Evolutionary conservation across 2,329 filamentous ascomycete genomes (phyloP), one percentile per base, ranked within the genome.

Genomic region (Daldinia eschscholtzii): DNA sequence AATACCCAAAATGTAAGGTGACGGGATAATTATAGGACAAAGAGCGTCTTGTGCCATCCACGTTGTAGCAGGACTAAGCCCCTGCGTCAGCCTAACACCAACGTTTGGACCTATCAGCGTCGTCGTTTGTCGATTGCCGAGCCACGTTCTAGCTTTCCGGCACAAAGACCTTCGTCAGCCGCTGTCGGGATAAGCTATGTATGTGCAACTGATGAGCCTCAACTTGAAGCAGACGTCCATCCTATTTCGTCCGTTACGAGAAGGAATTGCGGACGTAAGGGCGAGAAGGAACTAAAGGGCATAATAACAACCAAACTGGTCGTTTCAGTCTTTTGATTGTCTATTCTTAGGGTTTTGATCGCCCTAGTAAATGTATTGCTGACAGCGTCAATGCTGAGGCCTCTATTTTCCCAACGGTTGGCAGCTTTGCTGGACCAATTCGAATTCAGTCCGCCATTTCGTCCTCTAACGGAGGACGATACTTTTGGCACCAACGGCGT

Each of bases 401-500:
- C 12, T 56, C 18, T 46, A 55, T 41, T 66, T 26, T 33, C 33
- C 23, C 33, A 33, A 37, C 46, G 57, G 50, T 67, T 65, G 61
- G 60, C 4, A 60, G 52, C 39, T 61, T 58, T 57, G 46, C 56
- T 50, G 23, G 30, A 23, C 61, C 42, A 35, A 52, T 37, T 59
- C 52, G 18, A 20, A 39, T 15, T 57, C 37, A 63, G 48, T 58
- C 56, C 33, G 61, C 57, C 66, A 65, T 35, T 57, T 58, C 60
- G 57, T 65, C 53, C 58, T 30, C 50, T 39, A 56, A 63, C 59
- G 63, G 48, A 55, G 67, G 61, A 48, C 69, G 73, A 70, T 76
- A 62, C 57, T 71, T 70, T 61, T 68, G 62, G 58, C 74, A 74
- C 81, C 81, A 83, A 30, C 72, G 73, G 61, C 76, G 73, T 37